These are phyloP conservation scores for Colletotrichum tabaci DNA, from an alignment of 2,329 filamentous ascomycete genomes.

Conservation along the genomic window DNA sequence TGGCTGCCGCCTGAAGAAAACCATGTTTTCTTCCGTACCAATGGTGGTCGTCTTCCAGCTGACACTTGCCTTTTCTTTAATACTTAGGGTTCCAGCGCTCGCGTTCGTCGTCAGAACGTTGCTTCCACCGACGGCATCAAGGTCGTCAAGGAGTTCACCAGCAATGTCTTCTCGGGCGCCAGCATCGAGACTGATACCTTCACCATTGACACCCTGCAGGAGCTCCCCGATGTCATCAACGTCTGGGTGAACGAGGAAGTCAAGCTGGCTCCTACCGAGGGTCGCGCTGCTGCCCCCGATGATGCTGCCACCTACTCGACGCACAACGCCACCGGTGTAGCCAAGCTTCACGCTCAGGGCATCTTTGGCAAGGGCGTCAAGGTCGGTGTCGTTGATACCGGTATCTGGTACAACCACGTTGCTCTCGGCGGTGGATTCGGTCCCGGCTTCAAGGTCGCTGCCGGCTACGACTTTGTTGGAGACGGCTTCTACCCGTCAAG, in stretches of 20 bases:
- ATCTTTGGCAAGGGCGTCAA: slow-evolving; percentile 56
- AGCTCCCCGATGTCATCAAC: slow-evolving; percentile 50
- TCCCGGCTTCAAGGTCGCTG: slow-evolving; percentile 44
- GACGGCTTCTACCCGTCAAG: slow-evolving; percentile 39
- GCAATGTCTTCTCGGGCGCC: slow-evolving; percentile 49
- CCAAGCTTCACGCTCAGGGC: slow-evolving; percentile 54
- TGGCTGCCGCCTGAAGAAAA: slow-evolving; percentile 23
- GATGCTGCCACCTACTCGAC: slow-evolving; percentile 48
- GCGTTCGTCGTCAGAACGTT: slow-evolving; percentile 43
- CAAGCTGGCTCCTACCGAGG: slow-evolving; percentile 40
- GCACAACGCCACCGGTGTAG: slow-evolving; percentile 57
- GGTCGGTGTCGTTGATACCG: slow-evolving; percentile 59
- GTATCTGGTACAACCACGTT: slow-evolving; percentile 57
- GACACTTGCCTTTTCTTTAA: background rate
- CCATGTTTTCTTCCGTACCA: background rate
- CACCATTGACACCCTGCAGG: slow-evolving; percentile 52
- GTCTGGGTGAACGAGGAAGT: slow-evolving; percentile 52
- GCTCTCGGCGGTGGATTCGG: slow-evolving; percentile 45
- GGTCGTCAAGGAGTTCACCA: slow-evolving; percentile 48
- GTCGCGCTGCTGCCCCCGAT: slow-evolving; percentile 31
- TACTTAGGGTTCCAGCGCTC: slow-evolving; percentile 32
- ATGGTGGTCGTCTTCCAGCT: slow-evolving; percentile 28
- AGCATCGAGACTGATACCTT: slow-evolving; percentile 49
- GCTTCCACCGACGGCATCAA: slow-evolving; percentile 42
- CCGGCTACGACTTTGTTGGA: slow-evolving; percentile 48